Percentiles rank a stretch among this genome's conserved stretches.
Conservation (phyloP, 805 yeast genomes). For the Ogataea siamensis region DNA sequence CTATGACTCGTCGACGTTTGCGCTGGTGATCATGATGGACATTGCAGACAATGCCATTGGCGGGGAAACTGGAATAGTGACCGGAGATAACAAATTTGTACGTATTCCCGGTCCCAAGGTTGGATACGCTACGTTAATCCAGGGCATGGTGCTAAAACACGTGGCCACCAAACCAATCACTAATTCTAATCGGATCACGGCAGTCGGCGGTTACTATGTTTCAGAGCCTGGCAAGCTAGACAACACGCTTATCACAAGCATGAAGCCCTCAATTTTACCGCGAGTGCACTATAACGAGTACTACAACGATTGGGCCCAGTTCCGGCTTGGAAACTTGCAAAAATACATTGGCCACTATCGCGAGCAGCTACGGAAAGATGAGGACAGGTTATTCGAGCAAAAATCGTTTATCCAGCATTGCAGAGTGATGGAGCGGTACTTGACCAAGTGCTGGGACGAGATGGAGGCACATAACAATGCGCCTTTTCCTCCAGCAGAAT, state of each 20-base stretch:
- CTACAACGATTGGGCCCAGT: slow-evolving; percentile 36
- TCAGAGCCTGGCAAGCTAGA: slow-evolving; percentile 30
- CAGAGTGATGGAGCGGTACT: slow-evolving; percentile 29
- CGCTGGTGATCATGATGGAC: slow-evolving; percentile 48
- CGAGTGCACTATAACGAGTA: slow-evolving; percentile 32
- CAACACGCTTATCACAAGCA: slow-evolving; percentile 31
- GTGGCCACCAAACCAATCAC: slow-evolving; percentile 46
- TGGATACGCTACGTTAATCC: slow-evolving; percentile 47
- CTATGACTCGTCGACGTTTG: slow-evolving; percentile 45
- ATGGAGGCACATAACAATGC: slow-evolving; percentile 31
- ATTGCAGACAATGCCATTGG: slow-evolving; percentile 48
- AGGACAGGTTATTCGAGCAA: slow-evolving; percentile 31
- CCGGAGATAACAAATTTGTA: slow-evolving; percentile 36
- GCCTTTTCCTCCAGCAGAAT: slow-evolving; percentile 28
- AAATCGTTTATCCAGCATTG: slow-evolving; percentile 27
- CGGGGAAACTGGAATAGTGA: slow-evolving; percentile 49
- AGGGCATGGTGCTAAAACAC: slow-evolving; percentile 46
- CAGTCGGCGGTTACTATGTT: slow-evolving; percentile 32
- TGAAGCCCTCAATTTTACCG: slow-evolving; percentile 35
- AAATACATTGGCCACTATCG: slow-evolving; percentile 24
- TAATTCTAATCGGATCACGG: slow-evolving; percentile 34
- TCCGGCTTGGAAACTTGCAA: slow-evolving; percentile 31
- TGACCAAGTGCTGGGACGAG: slow-evolving; percentile 32
- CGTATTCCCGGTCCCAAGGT: slow-evolving; percentile 40
- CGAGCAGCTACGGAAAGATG: slow-evolving; percentile 19